phyloP scores from a whole-genome alignment of 2,329 filamentous ascomycete species.

The Ophiocordyceps unilateralis region DNA sequence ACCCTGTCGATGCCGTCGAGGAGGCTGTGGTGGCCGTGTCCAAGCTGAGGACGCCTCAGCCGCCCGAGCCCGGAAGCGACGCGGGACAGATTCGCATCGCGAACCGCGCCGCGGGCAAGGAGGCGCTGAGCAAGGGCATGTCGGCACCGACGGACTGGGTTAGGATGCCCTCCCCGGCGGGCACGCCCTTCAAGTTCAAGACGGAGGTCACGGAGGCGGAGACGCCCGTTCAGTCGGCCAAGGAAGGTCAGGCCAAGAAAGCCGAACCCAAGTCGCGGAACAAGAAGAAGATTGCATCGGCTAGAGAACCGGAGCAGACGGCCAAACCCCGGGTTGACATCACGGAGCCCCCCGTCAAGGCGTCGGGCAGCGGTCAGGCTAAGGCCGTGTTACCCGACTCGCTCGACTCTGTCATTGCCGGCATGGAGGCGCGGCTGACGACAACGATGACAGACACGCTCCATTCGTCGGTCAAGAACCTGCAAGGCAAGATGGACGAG shows the following conservation, averaged over 20 bases:
- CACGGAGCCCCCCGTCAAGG: conserved; percentile 10
- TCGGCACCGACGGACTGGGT: conserved; percentile 10
- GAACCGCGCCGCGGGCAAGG: conserved; percentile 19
- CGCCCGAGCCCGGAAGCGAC: conserved; percentile 21
- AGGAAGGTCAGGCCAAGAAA: conserved; percentile 33
- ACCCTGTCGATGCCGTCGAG: conserved; percentile 58
- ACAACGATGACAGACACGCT: conserved; percentile 31
- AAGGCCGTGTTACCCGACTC: conserved; percentile 24
- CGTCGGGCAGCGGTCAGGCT: conserved; percentile 10
- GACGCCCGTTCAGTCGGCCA: conserved; percentile 19
- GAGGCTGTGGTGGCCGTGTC: conserved; percentile 59
- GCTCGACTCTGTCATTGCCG: conserved; percentile 34
- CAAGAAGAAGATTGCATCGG: conserved; percentile 53
- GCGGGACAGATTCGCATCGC: conserved; percentile 16
- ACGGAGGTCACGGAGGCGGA: conserved; percentile 31
- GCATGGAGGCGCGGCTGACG: conserved; percentile 34
- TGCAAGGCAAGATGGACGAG: conserved; percentile 46
- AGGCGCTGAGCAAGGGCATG: conserved; percentile 11
- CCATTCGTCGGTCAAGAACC: conserved; percentile 39
- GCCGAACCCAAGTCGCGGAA: conserved; percentile 43
- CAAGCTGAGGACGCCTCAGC: conserved; percentile 42
- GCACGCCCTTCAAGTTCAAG: conserved; percentile 21
- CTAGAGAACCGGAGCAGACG: conserved; percentile 24
- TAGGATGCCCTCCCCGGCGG: conserved; percentile 15
- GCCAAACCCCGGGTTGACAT: conserved; percentile 13